Conservation (phyloP, 768 basidiomycete species). For the Collybia nuda region DNA sequence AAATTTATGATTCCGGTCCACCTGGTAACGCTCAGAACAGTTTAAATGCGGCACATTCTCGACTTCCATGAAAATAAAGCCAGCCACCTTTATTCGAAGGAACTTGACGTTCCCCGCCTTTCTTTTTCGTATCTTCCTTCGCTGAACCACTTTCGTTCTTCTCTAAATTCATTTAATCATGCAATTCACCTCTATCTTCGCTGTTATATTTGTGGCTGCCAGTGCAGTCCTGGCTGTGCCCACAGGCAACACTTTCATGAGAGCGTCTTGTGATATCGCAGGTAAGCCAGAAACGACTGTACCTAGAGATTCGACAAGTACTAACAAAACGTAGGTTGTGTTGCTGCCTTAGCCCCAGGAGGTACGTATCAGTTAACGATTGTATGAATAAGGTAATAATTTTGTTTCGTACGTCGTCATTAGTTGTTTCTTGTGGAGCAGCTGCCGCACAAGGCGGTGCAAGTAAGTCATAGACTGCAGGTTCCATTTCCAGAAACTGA, state of each 20-base stretch:
- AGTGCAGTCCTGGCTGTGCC: slow-evolving; percentile 6
- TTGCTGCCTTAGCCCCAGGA: slow-evolving; percentile 4
- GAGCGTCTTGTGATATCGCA: slow-evolving; percentile 3
- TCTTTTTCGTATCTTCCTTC: not conserved
- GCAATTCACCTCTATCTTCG: slow-evolving; percentile 4
- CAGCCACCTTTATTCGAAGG: not conserved
- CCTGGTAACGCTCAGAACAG: too few relatives aligned
- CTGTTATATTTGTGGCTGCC: not conserved
- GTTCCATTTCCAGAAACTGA: too few relatives aligned
- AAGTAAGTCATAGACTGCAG: not conserved
- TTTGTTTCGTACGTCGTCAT: too few relatives aligned
- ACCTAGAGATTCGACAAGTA: not conserved
- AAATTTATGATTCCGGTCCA: too few relatives aligned
- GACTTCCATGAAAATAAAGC: too few relatives aligned
- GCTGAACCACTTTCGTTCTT: not conserved
- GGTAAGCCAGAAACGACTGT: not conserved
- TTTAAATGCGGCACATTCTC: too few relatives aligned
- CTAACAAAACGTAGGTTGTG: not conserved
- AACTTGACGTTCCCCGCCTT: slow-evolving; percentile 6
- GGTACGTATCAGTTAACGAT: not conserved
- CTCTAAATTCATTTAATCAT: not conserved
- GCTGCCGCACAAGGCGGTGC: slow-evolving; percentile 4
- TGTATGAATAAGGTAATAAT: not conserved
- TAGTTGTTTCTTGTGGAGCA: slow-evolving; percentile 2
- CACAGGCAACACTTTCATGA: slow-evolving; percentile 6